Base-by-base conservation (phyloP, 371 early-diverging fungal species). In the Circinella umbellata region DNA sequence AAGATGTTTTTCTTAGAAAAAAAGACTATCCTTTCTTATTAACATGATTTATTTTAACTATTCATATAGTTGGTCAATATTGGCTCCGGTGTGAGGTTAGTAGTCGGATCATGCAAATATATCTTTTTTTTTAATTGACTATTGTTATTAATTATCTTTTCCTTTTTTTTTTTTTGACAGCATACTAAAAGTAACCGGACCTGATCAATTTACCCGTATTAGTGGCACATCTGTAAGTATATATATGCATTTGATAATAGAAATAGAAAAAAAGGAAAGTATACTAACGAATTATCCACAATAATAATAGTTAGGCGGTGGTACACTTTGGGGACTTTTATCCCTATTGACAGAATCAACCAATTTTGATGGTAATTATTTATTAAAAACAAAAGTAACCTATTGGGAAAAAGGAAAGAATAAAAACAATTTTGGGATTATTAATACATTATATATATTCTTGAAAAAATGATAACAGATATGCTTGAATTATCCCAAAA, bases 301-400 rank as follows among this genome's bases (percentile, higher is more conserved):
- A 14, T 51, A 5, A 5, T 13, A 51, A 51, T 70, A 90, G 89
- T 86, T 98, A 66, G 99, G 99, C 59, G 99, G 99, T 59, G 99
- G 98, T 65, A 98, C 99, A n/a, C 84, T 97, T 27, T 98, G 98
- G 98, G 99, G 99, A 4, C 81, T 98, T 36, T 77, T 96, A 64
- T 90, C 94, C 4, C 74, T 96, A 64, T 80, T 98, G 69, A 96
- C 96, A 17, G 89, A 92, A 63, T 89, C 89, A 39, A 82, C 83
- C 70, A 89, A 92, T 20, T 98, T 96, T 74, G 98, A 98, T 75
- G 89, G 91, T 91, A 86, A 60, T 63, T 35, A 38, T 17, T 11
- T 3, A n/a, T 1, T 6, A 11, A 42, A 6, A 14, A 15, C 4
- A 48, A 51, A n/a, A 14, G 5, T 7, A 39, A 55, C 51, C n/a